Conservation (phyloP, 2,329 filamentous ascomycete genomes). For the Hypomyces rosellus region DNA sequence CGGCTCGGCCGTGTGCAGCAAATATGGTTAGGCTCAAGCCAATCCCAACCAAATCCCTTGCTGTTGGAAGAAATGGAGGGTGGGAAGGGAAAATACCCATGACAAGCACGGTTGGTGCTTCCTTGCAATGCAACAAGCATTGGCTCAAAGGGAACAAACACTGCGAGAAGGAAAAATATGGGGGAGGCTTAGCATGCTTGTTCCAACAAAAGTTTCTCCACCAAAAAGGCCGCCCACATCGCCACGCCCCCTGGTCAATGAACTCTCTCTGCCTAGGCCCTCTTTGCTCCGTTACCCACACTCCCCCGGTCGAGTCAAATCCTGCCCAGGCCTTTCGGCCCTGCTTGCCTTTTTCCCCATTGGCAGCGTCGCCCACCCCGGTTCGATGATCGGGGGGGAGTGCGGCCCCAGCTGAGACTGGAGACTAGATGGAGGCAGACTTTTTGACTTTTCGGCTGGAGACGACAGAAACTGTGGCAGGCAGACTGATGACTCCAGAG, state of each 20-base stretch:
- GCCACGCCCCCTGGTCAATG: not conserved
- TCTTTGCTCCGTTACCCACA: not conserved
- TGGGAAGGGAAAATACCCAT: not conserved
- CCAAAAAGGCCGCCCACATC: not conserved
- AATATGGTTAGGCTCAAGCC: conserved; percentile 11
- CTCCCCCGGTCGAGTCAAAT: not conserved
- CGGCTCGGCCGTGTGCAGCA: conserved; percentile 13
- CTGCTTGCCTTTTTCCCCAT: conserved; percentile 5
- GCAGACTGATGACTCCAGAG: not conserved
- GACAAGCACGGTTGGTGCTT: not conserved
- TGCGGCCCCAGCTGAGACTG: conserved; percentile 13
- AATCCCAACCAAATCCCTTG: conserved; percentile 1
- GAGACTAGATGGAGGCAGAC: not conserved
- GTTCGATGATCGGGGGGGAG: conserved; percentile 11
- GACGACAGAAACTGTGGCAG: not conserved
- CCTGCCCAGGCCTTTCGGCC: conserved; percentile 10
- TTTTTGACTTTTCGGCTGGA: not conserved
- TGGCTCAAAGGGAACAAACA: no score
- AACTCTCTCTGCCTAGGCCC: not conserved
- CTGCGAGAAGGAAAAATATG: no score
- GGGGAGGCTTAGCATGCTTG: no score
- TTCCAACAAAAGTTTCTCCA: no score
- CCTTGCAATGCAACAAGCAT: no score
- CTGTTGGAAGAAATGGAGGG: not conserved
- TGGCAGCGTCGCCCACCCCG: conserved; percentile 6